Percentiles rank a stretch among this genome's conserved stretches.
Conservation (phyloP, 1,284 basidiomycete genomes). For the Tilletiopsis washingtonensis region DNA sequence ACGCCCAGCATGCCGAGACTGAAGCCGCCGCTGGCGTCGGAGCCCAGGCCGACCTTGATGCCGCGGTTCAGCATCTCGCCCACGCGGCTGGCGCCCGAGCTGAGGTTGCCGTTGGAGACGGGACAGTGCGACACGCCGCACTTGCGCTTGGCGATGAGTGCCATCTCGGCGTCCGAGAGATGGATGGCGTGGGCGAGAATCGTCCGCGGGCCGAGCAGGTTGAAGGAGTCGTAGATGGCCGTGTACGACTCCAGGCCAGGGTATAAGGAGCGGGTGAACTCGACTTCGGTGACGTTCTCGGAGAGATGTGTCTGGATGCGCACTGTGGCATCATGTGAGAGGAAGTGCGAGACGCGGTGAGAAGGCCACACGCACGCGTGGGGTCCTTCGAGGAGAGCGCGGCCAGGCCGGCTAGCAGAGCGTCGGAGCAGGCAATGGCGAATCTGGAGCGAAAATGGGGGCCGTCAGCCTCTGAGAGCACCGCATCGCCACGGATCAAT, state of each 20-base stretch:
- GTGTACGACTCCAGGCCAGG: conserved; percentile 47
- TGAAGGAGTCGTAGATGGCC: conserved; percentile 69
- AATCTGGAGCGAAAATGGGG: conserved; percentile 57
- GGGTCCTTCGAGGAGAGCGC: conserved; percentile 50
- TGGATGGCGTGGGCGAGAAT: conserved; percentile 85
- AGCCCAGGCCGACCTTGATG: conserved; percentile 76
- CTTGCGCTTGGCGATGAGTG: conserved; percentile 59
- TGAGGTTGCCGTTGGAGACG: conserved; percentile 74
- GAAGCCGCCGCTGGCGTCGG: conserved; percentile 85
- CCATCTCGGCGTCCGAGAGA: conserved; percentile 63
- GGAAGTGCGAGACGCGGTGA: no score
- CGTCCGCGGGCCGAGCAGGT: conserved; percentile 69
- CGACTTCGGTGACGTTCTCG: conserved; percentile 73
- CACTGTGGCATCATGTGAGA: conserved; percentile 49
- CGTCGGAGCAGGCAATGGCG: conserved; percentile 76
- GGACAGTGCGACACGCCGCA: conserved; percentile 89
- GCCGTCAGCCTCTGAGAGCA: no score
- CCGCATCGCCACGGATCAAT: no score
- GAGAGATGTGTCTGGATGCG: conserved; percentile 87
- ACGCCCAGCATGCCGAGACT: conserved; percentile 73
- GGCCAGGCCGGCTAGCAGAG: conserved; percentile 64
- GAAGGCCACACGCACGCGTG: not conserved
- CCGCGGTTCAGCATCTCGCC: conserved; percentile 71
- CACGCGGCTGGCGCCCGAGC: conserved; percentile 72
- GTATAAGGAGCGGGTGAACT: conserved; percentile 62